Base-by-base conservation (phyloP, 257 asterid genomes). In the Nicotiana undulata region DNA sequence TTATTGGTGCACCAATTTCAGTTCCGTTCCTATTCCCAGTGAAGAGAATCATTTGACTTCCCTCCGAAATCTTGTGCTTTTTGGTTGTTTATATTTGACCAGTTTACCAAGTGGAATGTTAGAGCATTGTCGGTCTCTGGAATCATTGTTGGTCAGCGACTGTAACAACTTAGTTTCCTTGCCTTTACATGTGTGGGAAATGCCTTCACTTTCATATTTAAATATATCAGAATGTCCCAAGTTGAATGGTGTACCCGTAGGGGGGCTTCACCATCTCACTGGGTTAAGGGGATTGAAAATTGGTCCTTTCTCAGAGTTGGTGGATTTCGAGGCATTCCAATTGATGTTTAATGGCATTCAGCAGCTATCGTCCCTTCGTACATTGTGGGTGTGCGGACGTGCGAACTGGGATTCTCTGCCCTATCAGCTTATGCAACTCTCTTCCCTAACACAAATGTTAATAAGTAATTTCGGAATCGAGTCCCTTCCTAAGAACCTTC, bases 401-500 rank as follows among this genome's bases (percentile, higher is more conserved):
- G 76, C 28, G 2, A 26, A 86, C 22, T 75, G 72, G 78, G 52
- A 75, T 15, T 51, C 66, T 75, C 64, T 82, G 2, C 89, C 89
- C 2, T 9, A 78, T 9, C 81, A 77, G 51, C 24, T 86, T 22
- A 80, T 82, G 52, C 64, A 79, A 46, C 81, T 84, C 20, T 26
- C 85, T 60, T 28, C 80, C 46, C 68, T 85, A 17, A 46, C 2
- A 10, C 0, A 1, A 0, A 1, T 88, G 1, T 0, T 0, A 0
- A 20, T 86, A 3, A 0, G 0, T 4, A 40, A 20, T 0, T 85
- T 84, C 0, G 82, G 80, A 78, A 34, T 83, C 0, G 82, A 84
- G 70, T 60, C 15, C 22, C 77, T 86, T 18, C 88, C 88, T 1
- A 80, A 83, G 32, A 81, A 85, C 82, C 6, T 84, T 20, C 84